These are phyloP conservation scores for Sanghuangporus sanghuang DNA, from an alignment of 1,284 basidiomycete genomes.

Conservation along the genomic window DNA sequence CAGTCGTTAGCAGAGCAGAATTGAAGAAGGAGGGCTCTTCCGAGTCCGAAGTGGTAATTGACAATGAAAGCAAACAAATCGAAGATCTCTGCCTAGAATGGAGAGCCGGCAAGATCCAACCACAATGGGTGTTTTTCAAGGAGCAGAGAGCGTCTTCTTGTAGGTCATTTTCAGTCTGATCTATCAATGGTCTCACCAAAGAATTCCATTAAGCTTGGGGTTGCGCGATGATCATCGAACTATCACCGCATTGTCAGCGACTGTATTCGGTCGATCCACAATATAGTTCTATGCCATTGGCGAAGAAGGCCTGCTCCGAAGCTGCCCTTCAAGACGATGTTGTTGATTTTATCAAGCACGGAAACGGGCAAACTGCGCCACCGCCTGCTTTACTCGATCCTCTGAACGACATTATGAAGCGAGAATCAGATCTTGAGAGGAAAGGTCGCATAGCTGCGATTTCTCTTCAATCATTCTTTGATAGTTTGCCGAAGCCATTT, in stretches of 20 bases:
- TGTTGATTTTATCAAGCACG: conserved; percentile 50
- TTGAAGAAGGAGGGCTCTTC: conserved; percentile 20
- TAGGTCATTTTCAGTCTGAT: conserved; percentile 26
- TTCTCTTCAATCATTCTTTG: conserved; percentile 50
- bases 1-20: conserved; percentile 7
- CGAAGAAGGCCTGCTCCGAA: conserved; percentile 47
- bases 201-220: conserved; percentile 40
- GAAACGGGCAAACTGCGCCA: conserved; percentile 37
- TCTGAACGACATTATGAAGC: not conserved
- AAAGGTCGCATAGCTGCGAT: conserved; percentile 23
- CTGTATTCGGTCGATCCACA: conserved; percentile 45
- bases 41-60: conserved; percentile 17
- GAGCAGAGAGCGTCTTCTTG: conserved; percentile 41
- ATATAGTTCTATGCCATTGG: conserved; percentile 36
- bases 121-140: conserved; percentile 45
- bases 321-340: conserved; percentile 45
- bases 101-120: conserved; percentile 41
- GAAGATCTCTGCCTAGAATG: conserved; percentile 47
- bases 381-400: not conserved
- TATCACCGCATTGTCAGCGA: conserved; percentile 40
- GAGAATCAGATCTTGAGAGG: not conserved
- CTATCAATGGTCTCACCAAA: not conserved
- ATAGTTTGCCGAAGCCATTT: conserved; percentile 52
- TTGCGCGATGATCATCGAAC: conserved; percentile 47
- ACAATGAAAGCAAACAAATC: conserved; percentile 35